Evolutionary conservation across 2,329 filamentous ascomycete species (phyloP).

Genomic region (Scopulariopsis brevicaulis): DNA sequence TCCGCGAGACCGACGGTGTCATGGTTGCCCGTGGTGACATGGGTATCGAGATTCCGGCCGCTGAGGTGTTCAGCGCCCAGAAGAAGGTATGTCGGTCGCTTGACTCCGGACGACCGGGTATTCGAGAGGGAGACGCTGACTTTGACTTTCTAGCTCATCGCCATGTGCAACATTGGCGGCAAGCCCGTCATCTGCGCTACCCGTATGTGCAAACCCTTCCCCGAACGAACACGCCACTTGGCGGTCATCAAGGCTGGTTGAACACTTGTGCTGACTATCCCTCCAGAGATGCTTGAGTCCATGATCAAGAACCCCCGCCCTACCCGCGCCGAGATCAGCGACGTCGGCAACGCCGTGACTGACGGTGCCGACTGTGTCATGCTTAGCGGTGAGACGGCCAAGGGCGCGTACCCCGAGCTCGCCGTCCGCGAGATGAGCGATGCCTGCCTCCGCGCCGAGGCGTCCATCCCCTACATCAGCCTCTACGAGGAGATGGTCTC

Average conservation of each 20-base stretch:
- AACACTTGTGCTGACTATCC: conserved; percentile 42
- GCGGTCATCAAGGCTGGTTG: not conserved
- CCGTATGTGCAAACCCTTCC: conserved; percentile 86
- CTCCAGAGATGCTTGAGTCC: conserved; percentile 98
- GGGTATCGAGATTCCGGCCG: conserved; percentile 96
- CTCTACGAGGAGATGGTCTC: conserved; percentile 92
- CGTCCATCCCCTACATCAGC: conserved; percentile 92
- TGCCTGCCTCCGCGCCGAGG: conserved; percentile 91
- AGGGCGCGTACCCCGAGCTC: conserved; percentile 88
- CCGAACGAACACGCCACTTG: not conserved
- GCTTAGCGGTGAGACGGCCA: conserved; percentile 98
- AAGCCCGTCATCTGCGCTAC: conserved; percentile 99
- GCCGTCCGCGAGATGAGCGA: conserved; percentile 97
- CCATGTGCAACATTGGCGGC: conserved; percentile 98
- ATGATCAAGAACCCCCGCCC: conserved; percentile 99
- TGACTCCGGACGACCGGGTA: not conserved
- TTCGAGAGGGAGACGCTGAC: not conserved
- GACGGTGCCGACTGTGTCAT: conserved; percentile 99
- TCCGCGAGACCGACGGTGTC: conserved; percentile 92
- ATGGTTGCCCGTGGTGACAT: conserved; percentile 93
- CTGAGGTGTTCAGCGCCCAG: conserved; percentile 54
- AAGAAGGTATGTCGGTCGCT: conserved; percentile 1
- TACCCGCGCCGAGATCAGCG: conserved; percentile 95
- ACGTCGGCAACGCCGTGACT: conserved; percentile 91
- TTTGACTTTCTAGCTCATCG: conserved; percentile 65